These are phyloP conservation scores for Cephalotrichum gorgonifer DNA, from an alignment of 2,329 filamentous ascomycete species.

Conservation along the genomic window DNA sequence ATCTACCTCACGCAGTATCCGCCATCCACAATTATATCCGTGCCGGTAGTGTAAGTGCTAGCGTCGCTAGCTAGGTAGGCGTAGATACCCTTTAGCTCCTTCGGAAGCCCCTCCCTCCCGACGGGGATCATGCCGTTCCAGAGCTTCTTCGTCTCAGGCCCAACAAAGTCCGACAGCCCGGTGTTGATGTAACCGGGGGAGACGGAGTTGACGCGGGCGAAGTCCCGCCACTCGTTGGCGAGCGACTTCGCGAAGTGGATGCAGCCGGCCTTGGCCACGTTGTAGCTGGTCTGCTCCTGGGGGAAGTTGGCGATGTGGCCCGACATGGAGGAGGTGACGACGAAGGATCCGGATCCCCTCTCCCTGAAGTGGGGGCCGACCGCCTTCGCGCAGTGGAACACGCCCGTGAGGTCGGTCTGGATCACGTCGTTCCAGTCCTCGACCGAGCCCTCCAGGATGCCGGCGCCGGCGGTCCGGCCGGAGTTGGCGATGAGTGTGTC, in stretches of 20 bases:
- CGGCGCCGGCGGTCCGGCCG: slow-evolving; percentile 57
- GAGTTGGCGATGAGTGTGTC: slow-evolving; percentile 71
- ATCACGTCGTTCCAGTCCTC: slow-evolving; percentile 61
- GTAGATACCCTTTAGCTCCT: slow-evolving; percentile 75
- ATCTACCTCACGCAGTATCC: slow-evolving; percentile 36
- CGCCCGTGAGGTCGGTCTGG: slow-evolving; percentile 62
- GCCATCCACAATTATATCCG: slow-evolving; percentile 66
- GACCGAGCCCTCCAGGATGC: slow-evolving; percentile 57
- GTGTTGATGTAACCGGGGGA: slow-evolving; percentile 70
- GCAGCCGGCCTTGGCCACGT: slow-evolving; percentile 58
- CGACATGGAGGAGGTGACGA: slow-evolving; percentile 70
- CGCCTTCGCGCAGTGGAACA: slow-evolving; percentile 65
- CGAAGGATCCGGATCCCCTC: slow-evolving; percentile 62
- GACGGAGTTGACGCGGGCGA: slow-evolving; percentile 61
- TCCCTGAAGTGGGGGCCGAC: slow-evolving; percentile 62
- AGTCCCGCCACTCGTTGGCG: slow-evolving; percentile 67
- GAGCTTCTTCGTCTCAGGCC: neutral
- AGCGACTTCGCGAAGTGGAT: slow-evolving; percentile 46
- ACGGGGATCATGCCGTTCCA: slow-evolving; percentile 20
- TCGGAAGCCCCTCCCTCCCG: slow-evolving; percentile 57
- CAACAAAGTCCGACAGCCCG: slow-evolving; percentile 36
- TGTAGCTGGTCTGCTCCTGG: slow-evolving; percentile 64
- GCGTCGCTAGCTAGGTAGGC: slow-evolving; percentile 78
- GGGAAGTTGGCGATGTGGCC: slow-evolving; percentile 71
- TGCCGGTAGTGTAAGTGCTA: slow-evolving; percentile 72